Conservation (phyloP, 1,284 basidiomycete species). For the Ustilago curta region DNA sequence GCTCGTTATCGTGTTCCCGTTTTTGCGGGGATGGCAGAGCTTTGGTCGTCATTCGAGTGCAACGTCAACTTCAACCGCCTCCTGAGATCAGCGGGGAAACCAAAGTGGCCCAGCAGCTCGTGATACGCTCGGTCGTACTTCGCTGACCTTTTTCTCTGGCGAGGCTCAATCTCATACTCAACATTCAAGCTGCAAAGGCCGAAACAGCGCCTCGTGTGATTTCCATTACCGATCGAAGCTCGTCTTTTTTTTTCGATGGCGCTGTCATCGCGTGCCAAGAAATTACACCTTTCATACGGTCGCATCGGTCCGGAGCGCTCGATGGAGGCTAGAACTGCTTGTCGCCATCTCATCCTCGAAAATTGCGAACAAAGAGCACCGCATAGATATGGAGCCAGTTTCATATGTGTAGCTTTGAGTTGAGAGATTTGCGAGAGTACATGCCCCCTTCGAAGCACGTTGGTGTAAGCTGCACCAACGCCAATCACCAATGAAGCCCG, state of each 20-base stretch:
- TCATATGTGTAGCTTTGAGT: not conserved
- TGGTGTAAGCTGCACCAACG: not conserved
- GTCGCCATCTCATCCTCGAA: too few species aligned
- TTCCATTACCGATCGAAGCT: not conserved
- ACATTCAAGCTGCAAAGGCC: slow-evolving; percentile 2
- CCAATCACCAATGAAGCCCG: not conserved
- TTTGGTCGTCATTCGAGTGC: too few species aligned
- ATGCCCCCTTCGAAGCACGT: not conserved
- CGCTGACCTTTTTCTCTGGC: not conserved
- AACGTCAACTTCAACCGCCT: too few species aligned
- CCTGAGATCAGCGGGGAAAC: too few species aligned
- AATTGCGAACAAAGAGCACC: too few species aligned
- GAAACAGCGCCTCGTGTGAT: not conserved
- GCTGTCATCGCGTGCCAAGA: not conserved
- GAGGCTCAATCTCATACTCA: not conserved
- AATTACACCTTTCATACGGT: not conserved
- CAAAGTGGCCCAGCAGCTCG: not conserved
- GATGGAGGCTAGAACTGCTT: too few species aligned
- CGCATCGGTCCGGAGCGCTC: slow-evolving; percentile 1
- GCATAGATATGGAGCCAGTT: not conserved
- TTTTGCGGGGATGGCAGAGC: not conserved
- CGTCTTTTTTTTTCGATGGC: not conserved
- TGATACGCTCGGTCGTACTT: slow-evolving; percentile 4
- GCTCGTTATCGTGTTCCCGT: not conserved
- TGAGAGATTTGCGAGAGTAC: not conserved